Percentiles rank a stretch among this genome's conserved stretches.
Conservation (phyloP, 2,329 filamentous ascomycete genomes). For the Xylaria sp. region DNA sequence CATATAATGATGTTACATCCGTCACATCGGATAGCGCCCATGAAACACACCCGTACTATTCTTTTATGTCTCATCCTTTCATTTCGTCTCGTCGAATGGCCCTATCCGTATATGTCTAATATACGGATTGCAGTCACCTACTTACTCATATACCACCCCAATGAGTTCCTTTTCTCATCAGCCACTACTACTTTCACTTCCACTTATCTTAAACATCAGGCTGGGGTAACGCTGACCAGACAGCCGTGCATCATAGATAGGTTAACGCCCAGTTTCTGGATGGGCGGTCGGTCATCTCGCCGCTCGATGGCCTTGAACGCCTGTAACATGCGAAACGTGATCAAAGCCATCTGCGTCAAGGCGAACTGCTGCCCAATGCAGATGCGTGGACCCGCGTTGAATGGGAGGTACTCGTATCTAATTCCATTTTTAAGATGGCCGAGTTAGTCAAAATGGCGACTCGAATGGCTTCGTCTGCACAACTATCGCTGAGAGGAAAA, state of each 20-base stretch:
- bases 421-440: background rate
- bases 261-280: conserved; percentile 48
- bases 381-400: conserved; percentile 55
- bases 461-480: background rate
- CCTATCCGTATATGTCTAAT: too few species aligned
- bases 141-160: background rate
- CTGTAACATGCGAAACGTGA: conserved; percentile 48
- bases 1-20: too few species aligned
- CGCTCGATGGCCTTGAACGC: conserved; percentile 47
- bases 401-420: conserved; percentile 53
- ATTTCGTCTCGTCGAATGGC: too few species aligned
- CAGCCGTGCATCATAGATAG: conserved; percentile 48
- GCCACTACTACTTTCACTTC: too few species aligned
- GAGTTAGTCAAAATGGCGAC: background rate
- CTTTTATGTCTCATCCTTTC: too few species aligned
- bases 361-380: conserved; percentile 55
- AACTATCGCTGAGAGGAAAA: background rate
- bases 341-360: conserved; percentile 48
- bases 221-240: conserved; percentile 46
- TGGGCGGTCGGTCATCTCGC: conserved; percentile 43
- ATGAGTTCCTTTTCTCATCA: background rate
- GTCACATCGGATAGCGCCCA: too few species aligned
- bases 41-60: too few species aligned
- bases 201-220: conserved; percentile 5
- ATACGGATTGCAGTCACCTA: too few species aligned